Conservation (phyloP, 2,329 filamentous ascomycete species). For the Thielaviopsis populi region DNA sequence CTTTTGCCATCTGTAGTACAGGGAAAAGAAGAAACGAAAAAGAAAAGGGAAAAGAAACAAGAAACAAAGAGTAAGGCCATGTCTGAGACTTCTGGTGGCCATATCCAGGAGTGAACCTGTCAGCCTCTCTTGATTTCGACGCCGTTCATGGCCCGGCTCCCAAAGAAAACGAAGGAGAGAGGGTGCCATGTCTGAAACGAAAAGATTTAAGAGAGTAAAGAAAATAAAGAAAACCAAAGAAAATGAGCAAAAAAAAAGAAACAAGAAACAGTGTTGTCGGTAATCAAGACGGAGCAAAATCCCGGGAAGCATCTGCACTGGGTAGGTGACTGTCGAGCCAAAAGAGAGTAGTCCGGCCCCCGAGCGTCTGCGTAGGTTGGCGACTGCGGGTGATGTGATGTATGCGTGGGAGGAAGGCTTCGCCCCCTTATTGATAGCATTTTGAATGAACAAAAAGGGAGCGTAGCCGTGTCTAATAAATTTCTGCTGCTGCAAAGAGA, state of each 20-base stretch:
- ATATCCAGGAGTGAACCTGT: not conserved
- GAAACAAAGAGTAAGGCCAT: not conserved
- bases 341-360: too few relatives aligned
- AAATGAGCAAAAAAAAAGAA: slow-evolving; percentile 4
- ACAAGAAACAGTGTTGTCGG: slow-evolving; percentile 3
- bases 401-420: not conserved
- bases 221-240: not conserved
- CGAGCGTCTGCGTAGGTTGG: not conserved
- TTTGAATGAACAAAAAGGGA: slow-evolving; percentile 3
- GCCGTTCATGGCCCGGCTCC: not conserved
- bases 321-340: not conserved
- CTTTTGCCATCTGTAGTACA: not conserved
- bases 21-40: slow-evolving; percentile 2
- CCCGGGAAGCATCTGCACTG: not conserved
- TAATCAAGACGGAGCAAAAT: slow-evolving; percentile 6
- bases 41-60: slow-evolving; percentile 5
- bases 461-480: slow-evolving; percentile 4
- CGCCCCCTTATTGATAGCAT: not conserved
- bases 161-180: not conserved
- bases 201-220: not conserved
- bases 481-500: slow-evolving; percentile 7
- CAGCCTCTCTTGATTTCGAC: not conserved
- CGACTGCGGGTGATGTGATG: not conserved
- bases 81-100: slow-evolving; percentile 9
- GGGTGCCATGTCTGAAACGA: not conserved